phyloP scores from a whole-genome alignment of 108 stramenopile genomes.

The Fragilaria radians region DNA sequence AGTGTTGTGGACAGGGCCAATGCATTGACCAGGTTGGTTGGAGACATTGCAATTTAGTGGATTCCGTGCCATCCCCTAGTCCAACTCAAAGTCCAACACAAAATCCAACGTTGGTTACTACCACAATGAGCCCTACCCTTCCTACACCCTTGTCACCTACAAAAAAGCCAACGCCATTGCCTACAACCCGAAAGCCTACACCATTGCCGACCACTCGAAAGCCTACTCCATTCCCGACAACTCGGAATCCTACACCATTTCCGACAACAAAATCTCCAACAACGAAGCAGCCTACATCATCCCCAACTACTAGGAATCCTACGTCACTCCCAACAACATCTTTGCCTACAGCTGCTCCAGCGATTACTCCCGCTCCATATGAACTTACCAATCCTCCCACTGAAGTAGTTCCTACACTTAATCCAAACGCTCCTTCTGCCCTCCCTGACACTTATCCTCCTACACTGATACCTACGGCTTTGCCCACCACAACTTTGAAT shows the following conservation, averaged over 20 bases:
- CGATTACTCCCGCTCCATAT: background rate
- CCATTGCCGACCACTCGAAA: background rate
- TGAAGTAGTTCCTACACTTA: background rate
- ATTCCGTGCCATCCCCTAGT: background rate
- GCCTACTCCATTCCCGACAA: no score
- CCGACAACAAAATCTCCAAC: no score
- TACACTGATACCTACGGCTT: no score
- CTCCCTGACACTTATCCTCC: no score
- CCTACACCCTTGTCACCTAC: no score
- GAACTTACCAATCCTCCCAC: background rate
- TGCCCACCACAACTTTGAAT: no score
- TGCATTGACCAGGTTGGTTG: background rate
- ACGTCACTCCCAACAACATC: no score
- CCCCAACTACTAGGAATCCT: no score
- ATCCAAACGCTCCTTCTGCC: background rate
- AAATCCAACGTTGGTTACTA: no score
- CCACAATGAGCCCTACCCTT: no score
- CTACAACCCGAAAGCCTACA: background rate
- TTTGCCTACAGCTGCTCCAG: background rate
- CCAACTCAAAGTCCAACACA: background rate
- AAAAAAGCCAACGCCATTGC: background rate
- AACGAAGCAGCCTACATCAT: no score
- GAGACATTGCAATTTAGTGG: background rate
- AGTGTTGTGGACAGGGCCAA: background rate
- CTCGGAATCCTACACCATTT: no score